These are phyloP conservation scores for Sistotremastrum niveocremeum DNA, from an alignment of 768 basidiomycete species.

Conservation along the genomic window DNA sequence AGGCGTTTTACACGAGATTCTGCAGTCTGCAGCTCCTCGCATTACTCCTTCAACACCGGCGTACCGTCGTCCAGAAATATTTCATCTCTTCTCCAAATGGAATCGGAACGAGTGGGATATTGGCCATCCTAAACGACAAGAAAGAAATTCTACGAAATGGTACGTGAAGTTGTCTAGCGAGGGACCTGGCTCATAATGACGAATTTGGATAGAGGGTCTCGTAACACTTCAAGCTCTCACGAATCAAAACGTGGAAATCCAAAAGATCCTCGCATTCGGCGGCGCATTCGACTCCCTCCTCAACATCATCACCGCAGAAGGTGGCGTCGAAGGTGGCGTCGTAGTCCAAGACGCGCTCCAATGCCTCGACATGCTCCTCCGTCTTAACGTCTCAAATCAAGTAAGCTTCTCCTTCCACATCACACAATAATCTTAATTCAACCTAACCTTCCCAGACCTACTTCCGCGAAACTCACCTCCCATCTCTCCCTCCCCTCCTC, in stretches of 20 bases:
- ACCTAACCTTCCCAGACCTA: constrained; percentile 54
- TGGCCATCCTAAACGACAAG: constrained; percentile 69
- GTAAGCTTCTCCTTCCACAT: constrained; percentile 25
- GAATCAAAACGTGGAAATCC: constrained; percentile 82
- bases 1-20: constrained; percentile 74
- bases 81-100: constrained; percentile 80
- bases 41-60: constrained; percentile 67
- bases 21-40: constrained; percentile 72
- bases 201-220: constrained; percentile 51
- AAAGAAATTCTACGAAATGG: constrained; percentile 84
- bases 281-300: constrained; percentile 95
- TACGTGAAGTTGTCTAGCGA: constrained; percentile 22
- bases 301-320: constrained; percentile 73
- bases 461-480: constrained; percentile 79
- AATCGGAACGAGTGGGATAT: constrained; percentile 41
- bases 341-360: constrained; percentile 76
- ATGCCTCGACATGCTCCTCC: constrained; percentile 74
- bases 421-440: constrained; percentile 5
- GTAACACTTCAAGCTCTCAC: constrained; percentile 70
- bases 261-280: constrained; percentile 93
- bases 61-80: constrained; percentile 75
- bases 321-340: constrained; percentile 83
- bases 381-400: constrained; percentile 93
- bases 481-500: constrained; percentile 48
- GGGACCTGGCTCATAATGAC: not conserved